Base-by-base conservation (phyloP, 805 yeast genomes). In the Starmerella bacillaris region DNA sequence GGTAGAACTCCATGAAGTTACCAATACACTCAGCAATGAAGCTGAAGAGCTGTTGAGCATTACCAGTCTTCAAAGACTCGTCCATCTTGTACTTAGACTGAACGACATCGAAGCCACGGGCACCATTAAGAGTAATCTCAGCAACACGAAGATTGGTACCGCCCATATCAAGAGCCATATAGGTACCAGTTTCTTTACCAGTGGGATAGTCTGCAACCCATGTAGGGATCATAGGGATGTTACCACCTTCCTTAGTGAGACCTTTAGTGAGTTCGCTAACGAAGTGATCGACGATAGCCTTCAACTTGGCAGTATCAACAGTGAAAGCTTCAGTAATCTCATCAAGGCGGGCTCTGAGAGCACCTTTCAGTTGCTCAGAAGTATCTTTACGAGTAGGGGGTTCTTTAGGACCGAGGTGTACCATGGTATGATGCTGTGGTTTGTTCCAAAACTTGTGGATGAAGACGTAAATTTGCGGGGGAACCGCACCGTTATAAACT, bases 141-240 rank as follows among this genome's bases (percentile, higher is more conserved):
- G 86, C 94, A 33, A 83, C 93, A 57, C 98, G 73, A 58, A 86
- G 67, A 63, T 86, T 86, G 43, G 98, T 86, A 43, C 98, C 98
- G 56, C 98, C 98, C 61, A 86, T 68, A 57, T 86, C 98, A 41
- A 89, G 77, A 35, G 96, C 95, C 54, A 86, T 61, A 59, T 68
- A 86, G 47, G 80, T 74, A 45, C 98, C 98, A 28, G 67, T 68
- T 58, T 86, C 98, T 47, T 72, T 61, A 45, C 98, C 98, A 34
- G 86, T 75, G 45, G 96, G 95, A 64, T 65, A 77, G 51, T 78
- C 92, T 67, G 83, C 64, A 37, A 86, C 95, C 95, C 95, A 86
- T 42, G 92, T 79, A 32, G 93, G 93, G 54, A 77, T 83, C 96
- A 86, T 86, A 42, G 98, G 96, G 51, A 82, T 80, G 56, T 75